A percentile compares a stretch with the other conserved stretches of the same genome.
Evolutionary conservation across 1,284 basidiomycete species (phyloP).

Genomic region (Stygiomarasmius scandens): DNA sequence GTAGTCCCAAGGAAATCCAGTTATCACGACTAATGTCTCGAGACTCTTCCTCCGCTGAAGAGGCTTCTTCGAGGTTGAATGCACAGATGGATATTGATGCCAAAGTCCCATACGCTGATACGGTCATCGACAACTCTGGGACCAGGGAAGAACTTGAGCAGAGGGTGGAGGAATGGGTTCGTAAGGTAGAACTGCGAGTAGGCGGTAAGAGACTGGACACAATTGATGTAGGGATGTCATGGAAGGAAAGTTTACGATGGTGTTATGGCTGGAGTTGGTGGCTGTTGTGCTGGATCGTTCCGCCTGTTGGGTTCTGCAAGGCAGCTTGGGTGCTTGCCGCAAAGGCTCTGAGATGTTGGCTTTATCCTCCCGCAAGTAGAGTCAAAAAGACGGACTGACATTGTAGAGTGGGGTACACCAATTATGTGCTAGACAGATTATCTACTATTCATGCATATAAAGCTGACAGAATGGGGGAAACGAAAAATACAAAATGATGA

Average conservation of each 20-base stretch:
- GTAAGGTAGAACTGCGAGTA: not conserved
- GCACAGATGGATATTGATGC: constrained; percentile 82
- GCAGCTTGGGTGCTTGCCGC: not conserved
- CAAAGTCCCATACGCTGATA: constrained; percentile 85
- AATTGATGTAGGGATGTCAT: not conserved
- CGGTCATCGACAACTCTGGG: constrained; percentile 90
- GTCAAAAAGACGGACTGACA: not conserved
- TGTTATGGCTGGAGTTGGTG: not conserved
- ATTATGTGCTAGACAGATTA: too few relatives aligned
- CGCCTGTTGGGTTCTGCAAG: not conserved
- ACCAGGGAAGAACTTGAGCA: constrained; percentile 65
- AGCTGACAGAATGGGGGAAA: too few relatives aligned
- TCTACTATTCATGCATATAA: too few relatives aligned
- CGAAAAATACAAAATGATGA: too few relatives aligned
- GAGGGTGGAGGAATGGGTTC: constrained; percentile 59
- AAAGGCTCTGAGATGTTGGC: not conserved
- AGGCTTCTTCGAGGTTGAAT: constrained; percentile 74
- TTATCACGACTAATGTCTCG: constrained; percentile 78
- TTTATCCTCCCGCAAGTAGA: not conserved
- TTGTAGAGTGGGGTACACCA: not conserved
- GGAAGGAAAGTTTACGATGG: not conserved
- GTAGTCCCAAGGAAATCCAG: constrained; percentile 76
- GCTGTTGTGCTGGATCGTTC: not conserved
- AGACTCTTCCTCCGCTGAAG: constrained; percentile 57
- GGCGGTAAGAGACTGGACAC: not conserved